Percentiles rank a stretch among this genome's conserved stretches.
These are phyloP conservation scores for Histomonas meleagridis DNA, from an alignment of 208 protist species.

Conservation along the genomic window DNA sequence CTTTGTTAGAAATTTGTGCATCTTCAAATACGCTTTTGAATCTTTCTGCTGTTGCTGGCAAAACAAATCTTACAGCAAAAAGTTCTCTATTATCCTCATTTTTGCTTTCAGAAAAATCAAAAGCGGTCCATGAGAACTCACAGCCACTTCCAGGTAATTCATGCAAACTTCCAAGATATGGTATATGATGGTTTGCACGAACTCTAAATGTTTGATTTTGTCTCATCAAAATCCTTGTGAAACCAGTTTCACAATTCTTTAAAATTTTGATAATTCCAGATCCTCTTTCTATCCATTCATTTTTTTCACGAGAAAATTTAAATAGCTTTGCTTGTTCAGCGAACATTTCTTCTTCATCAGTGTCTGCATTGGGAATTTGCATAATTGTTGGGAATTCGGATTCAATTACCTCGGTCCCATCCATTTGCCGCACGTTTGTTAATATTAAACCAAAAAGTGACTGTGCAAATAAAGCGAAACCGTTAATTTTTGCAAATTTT, in stretches of 20 bases:
- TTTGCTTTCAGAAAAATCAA: not conserved
- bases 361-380: not conserved
- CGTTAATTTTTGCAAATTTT: no score
- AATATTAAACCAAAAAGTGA: no score
- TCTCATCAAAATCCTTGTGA: not conserved
- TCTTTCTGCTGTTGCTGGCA: not conserved
- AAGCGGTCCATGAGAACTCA: not conserved
- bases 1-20: not conserved
- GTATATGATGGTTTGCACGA: constrained; percentile 22
- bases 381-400: no score
- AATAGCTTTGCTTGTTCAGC: not conserved
- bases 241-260: not conserved
- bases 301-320: not conserved
- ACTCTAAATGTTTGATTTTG: not conserved
- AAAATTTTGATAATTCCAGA: not conserved
- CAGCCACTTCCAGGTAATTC: not conserved
- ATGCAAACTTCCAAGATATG: not conserved
- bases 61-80: not conserved
- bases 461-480: no score
- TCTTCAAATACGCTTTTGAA: constrained; percentile 3
- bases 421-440: no score
- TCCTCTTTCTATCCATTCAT: not conserved
- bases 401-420: no score
- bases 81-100: not conserved
- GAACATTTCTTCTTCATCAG: not conserved